Evolutionary conservation across 2,329 filamentous ascomycete species (phyloP).

Genomic region (Grosmannia penicillata): DNA sequence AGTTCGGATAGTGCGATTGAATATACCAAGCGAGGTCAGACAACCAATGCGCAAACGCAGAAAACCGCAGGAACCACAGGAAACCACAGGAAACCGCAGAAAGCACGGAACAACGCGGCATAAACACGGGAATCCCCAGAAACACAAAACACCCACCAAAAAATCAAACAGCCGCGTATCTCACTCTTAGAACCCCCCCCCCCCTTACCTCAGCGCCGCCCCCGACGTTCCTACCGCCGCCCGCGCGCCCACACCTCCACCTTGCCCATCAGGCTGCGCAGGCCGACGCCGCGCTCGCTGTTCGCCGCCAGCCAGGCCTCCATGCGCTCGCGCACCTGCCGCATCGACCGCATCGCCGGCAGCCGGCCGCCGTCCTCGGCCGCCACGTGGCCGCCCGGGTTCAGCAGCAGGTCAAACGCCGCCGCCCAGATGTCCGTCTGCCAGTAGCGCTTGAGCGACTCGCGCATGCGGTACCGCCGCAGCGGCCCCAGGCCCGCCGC

Average conservation of each 20-base stretch:
- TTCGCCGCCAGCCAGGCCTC: conserved; percentile 69
- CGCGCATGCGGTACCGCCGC: conserved; percentile 65
- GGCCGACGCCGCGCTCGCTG: conserved; percentile 62
- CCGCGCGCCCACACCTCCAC: conserved; percentile 35
- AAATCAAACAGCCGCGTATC: no score
- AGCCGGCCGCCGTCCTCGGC: conserved; percentile 46
- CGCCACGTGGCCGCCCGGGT: conserved; percentile 52
- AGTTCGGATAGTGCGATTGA: no score
- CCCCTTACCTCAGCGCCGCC: neutral
- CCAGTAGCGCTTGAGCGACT: conserved; percentile 89
- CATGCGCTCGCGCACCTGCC: conserved; percentile 58
- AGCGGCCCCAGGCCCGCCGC: conserved; percentile 26
- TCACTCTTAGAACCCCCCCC: neutral
- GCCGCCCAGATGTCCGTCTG: conserved; percentile 80
- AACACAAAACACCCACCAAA: no score
- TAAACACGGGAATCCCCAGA: no score
- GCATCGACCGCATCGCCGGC: conserved; percentile 61
- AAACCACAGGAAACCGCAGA: no score
- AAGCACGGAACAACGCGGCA: no score
- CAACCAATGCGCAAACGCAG: no score
- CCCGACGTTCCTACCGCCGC: conserved; percentile 12
- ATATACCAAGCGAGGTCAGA: no score
- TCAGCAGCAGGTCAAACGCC: conserved; percentile 74
- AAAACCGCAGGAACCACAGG: no score
- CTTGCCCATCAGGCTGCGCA: conserved; percentile 56